Evolutionary conservation across 2,329 filamentous ascomycete genomes (phyloP).

Genomic region (Exophiala spinifera): DNA sequence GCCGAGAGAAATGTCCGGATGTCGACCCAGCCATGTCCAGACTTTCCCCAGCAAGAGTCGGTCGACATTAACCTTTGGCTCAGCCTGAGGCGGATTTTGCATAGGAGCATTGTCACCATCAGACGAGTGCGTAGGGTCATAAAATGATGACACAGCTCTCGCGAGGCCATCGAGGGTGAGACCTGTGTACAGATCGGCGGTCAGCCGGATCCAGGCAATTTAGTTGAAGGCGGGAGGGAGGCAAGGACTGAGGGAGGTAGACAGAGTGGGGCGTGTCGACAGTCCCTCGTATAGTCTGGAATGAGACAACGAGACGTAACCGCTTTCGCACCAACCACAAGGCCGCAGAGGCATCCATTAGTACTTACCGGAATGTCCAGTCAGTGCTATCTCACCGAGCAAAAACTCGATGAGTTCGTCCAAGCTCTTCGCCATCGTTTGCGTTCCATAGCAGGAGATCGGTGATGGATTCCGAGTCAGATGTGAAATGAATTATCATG

Average conservation of each 20-base stretch:
- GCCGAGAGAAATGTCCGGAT: constrained; percentile 55
- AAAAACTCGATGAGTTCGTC: constrained; percentile 58
- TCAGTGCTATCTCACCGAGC: constrained; percentile 58
- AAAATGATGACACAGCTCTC: constrained; percentile 37
- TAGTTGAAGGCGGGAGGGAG: neutral
- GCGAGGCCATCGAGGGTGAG: constrained; percentile 33
- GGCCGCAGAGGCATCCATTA: constrained; percentile 13
- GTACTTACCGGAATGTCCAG: constrained; percentile 56
- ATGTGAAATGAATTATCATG: neutral
- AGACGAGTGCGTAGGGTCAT: constrained; percentile 31
- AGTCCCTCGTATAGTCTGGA: constrained; percentile 23
- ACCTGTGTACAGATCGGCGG: constrained; percentile 9
- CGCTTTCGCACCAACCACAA: constrained; percentile 4
- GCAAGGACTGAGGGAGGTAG: constrained; percentile 5
- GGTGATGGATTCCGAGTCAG: neutral
- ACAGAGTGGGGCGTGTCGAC: neutral
- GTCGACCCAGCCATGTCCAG: constrained; percentile 56
- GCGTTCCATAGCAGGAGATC: constrained; percentile 15
- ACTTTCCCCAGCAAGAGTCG: constrained; percentile 51
- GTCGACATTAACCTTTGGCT: constrained; percentile 39
- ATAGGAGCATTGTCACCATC: neutral
- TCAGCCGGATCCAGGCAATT: neutral
- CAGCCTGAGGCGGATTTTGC: neutral
- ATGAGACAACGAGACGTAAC: constrained; percentile 18
- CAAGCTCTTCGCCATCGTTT: constrained; percentile 48